Evolutionary conservation across 164 flowering plant species (phyloP).

Genomic region (Sextonia rubra): DNA sequence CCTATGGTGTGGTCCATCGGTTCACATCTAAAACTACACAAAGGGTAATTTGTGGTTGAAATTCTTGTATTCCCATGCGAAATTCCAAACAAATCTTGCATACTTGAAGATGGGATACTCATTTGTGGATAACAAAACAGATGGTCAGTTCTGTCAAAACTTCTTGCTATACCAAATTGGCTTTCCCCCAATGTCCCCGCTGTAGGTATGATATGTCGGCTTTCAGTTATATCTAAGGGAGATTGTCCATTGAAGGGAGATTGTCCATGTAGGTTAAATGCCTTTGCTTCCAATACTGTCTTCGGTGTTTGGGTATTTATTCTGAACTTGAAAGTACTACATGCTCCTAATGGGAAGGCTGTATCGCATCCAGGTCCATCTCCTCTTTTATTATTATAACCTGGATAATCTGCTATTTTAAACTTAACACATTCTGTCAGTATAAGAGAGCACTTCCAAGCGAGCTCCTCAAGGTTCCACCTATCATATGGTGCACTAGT

Average conservation of each 20-base stretch:
- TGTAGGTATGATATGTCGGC: neutral
- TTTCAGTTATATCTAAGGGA: neutral
- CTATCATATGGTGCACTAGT: constrained; percentile 30
- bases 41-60: neutral
- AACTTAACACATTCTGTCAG: constrained; percentile 30
- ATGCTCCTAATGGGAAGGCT: constrained; percentile 32
- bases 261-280: neutral
- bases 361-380: constrained; percentile 24
- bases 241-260: neutral
- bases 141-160: neutral
- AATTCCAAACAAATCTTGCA: neutral
- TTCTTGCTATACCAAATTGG: neutral
- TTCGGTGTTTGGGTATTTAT: constrained; percentile 3
- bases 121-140: neutral
- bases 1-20: neutral
- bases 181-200: neutral
- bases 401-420: constrained; percentile 31
- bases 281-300: neutral
- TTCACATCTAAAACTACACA: neutral
- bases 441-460: constrained; percentile 17
- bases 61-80: neutral
- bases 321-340: constrained; percentile 38
- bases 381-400: constrained; percentile 44
- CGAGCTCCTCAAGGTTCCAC: constrained; percentile 53
- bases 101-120: neutral